Evolutionary conservation across 768 basidiomycete genomes (phyloP), one percentile per base, ranked within the genome.

Genomic region (Lentinus tigrinus): DNA sequence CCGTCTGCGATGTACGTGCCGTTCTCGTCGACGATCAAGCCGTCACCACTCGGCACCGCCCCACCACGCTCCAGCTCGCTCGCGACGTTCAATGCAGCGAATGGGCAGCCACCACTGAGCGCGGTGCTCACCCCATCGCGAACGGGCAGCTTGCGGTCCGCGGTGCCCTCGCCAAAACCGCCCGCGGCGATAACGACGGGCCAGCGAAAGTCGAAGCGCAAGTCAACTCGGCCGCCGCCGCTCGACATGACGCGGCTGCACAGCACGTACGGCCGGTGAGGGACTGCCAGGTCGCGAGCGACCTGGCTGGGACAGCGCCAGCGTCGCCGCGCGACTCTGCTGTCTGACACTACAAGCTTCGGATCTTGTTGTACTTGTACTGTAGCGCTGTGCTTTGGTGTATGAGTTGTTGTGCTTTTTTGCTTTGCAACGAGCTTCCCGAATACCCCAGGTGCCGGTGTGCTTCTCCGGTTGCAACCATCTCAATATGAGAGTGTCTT

Each of bases 21-120:
- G n/a, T 61, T 57, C 55, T 56, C 60, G 47, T 61, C 60, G 13
- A 57, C 60, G 19, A 53, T 61, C 60, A 61, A 61, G 52, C 60
- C 60, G 28, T 61, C 60, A 11, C 60, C 60, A 24, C 48, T 60
- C 19, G 52, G 57, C 17, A 47, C 47, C 7, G 48, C 36, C 11
- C 59, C 59, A 23, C 59, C 54, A 19, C 60, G 60, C 51, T 61
- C 60, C 14, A 55, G 54, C 40, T 61, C 60, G 52, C 60, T 61
- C 31, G 60, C 60, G 16, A 56, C 52, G 39, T 61, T 53, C 47
- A 50, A 44, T 11, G 31, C 31, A 7, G 31, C 31, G n/a, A 44
- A 50, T 31, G 60, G 60, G 43, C 60, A 53, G 24, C 46, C 60
- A 7, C 51, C 60, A 17, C 6, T 34, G 47, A 61, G 55, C 55